A percentile compares a stretch with the other conserved stretches of the same genome.
phyloP scores from a whole-genome alignment of 331 rosid species.

The Malus hybrid region DNA sequence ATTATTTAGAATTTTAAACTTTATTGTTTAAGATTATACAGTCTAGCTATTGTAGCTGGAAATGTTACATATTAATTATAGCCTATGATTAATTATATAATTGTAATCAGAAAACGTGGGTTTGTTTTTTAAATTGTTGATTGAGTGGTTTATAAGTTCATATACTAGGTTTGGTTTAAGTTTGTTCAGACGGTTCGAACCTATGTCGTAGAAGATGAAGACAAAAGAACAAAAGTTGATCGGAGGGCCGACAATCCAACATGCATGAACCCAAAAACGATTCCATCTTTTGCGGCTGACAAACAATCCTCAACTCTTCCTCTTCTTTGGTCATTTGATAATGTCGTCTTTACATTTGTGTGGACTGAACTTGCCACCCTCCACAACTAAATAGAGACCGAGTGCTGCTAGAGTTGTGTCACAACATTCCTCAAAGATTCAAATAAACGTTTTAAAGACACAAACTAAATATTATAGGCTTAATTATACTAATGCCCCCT shows the following conservation, averaged over 20 bases:
- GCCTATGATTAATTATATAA: neutral
- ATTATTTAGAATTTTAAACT: no score
- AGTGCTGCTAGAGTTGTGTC: neutral
- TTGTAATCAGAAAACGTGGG: neutral
- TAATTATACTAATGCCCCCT: no score
- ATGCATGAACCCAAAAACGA: slow-evolving; percentile 18
- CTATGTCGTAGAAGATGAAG: slow-evolving; percentile 34
- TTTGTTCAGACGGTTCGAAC: slow-evolving; percentile 2
- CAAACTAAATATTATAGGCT: neutral
- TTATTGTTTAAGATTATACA: no score
- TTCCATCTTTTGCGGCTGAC: slow-evolving; percentile 29
- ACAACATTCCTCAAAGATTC: neutral
- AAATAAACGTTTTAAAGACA: neutral
- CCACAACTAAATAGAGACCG: neutral
- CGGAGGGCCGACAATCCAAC: slow-evolving; percentile 3
- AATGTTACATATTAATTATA: neutral
- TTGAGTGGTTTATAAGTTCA: neutral
- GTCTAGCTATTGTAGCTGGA: neutral
- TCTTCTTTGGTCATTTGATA: neutral
- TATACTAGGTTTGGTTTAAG: neutral
- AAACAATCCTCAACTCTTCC: slow-evolving; percentile 14
- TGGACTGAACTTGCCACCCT: neutral
- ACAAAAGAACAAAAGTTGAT: slow-evolving; percentile 15
- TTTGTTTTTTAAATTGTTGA: neutral
- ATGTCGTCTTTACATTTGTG: neutral